Conservation (phyloP, 345 rosid genomes). For the Bruguiera gymnorhiza region DNA sequence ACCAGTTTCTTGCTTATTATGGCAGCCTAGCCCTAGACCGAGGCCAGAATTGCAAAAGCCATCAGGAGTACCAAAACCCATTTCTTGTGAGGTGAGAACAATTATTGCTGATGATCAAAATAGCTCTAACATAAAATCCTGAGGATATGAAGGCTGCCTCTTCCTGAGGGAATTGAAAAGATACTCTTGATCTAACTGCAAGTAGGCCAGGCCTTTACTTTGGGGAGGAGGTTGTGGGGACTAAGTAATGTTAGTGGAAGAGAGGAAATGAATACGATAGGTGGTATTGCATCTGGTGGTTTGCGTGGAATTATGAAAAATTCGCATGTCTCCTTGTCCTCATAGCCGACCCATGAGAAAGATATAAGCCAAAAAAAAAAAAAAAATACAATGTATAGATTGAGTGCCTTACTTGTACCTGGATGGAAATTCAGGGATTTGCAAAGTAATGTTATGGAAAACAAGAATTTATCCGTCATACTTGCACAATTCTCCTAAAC, state of each 20-base stretch:
- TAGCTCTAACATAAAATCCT: background rate
- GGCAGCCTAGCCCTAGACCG: background rate
- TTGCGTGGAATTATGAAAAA: conserved; percentile 13
- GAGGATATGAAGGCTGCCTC: background rate
- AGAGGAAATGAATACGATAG: conserved; percentile 10
- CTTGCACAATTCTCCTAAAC: background rate
- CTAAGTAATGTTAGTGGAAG: conserved; percentile 8
- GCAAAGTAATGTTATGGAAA: conserved; percentile 6
- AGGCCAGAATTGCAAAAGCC: background rate
- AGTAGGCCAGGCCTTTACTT: background rate
- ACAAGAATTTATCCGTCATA: conserved; percentile 19
- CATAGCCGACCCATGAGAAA: conserved; percentile 24
- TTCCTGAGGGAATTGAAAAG: background rate
- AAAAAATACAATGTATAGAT: background rate
- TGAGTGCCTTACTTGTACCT: conserved; percentile 30
- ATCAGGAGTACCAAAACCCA: background rate
- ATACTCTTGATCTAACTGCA: background rate
- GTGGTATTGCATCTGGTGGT: conserved; percentile 1
- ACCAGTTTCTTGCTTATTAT: background rate
- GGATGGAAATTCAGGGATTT: conserved; percentile 25
- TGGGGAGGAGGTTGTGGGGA: background rate
- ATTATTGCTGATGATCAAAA: background rate
- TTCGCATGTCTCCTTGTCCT: conserved; percentile 10
- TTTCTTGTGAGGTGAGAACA: background rate
- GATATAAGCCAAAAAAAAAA: background rate